phyloP scores from a whole-genome alignment of 306 rosid species.

The Myrica gale region DNA sequence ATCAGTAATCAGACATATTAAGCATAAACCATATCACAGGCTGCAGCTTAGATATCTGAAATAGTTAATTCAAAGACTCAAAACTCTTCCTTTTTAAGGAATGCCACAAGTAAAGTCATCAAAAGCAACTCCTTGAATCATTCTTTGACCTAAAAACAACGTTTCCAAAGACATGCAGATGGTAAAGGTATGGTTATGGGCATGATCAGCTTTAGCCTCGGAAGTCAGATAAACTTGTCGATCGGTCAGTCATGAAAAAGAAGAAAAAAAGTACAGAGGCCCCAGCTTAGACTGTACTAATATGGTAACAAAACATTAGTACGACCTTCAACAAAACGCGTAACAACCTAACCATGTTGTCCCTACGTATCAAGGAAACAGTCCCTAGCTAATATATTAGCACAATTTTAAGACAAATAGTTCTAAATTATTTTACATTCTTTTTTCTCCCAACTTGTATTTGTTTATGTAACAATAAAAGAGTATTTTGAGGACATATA shows the following conservation, averaged over 20 bases:
- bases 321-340: constrained; percentile 11
- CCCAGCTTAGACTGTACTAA: neutral
- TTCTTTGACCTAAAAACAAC: neutral
- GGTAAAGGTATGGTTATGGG: neutral
- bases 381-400: too few species aligned
- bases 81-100: neutral
- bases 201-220: neutral
- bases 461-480: too few species aligned
- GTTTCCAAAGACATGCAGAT: neutral
- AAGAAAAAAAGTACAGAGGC: neutral
- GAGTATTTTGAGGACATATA: neutral
- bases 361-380: too few species aligned
- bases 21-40: neutral
- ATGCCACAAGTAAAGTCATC: neutral
- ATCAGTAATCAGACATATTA: neutral
- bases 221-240: neutral
- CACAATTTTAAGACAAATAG: too few species aligned
- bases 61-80: neutral
- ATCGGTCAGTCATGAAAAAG: neutral
- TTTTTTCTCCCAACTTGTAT: too few species aligned
- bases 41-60: neutral
- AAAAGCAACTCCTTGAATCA: neutral
- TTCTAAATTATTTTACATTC: too few species aligned
- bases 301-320: neutral
- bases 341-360: constrained; percentile 20